Evolutionary conservation across 2,329 filamentous ascomycete species (phyloP).

Genomic region (Fusarium veterinarium): DNA sequence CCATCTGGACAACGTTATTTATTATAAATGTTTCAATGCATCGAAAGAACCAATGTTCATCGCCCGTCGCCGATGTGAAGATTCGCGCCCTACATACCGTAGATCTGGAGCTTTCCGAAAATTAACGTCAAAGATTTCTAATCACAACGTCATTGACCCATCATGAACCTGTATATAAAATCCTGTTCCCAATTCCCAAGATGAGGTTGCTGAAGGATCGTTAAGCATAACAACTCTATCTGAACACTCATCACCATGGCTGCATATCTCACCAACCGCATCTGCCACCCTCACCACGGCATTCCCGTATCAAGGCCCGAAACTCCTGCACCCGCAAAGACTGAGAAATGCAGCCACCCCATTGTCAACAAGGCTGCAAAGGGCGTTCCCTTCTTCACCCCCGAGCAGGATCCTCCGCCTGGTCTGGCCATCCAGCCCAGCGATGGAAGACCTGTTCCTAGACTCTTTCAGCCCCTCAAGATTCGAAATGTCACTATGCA

Average conservation of each 20-base stretch:
- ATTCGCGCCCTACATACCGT: not conserved
- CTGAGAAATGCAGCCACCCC: conserved; percentile 36
- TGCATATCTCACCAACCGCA: conserved; percentile 44
- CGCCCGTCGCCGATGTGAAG: not conserved
- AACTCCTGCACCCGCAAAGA: conserved; percentile 38
- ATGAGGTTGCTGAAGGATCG: not conserved
- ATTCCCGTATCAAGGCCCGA: conserved; percentile 41
- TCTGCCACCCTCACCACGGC: conserved; percentile 44
- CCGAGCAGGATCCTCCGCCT: conserved; percentile 57
- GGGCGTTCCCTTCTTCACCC: conserved; percentile 60
- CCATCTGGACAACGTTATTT: conserved; percentile 17
- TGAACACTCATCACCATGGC: conserved; percentile 36
- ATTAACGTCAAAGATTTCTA: conserved; percentile 13
- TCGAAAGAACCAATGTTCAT: not conserved
- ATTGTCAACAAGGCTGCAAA: conserved; percentile 45
- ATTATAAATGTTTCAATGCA: conserved; percentile 22
- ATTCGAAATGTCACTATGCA: conserved; percentile 58
- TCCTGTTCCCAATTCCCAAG: not conserved
- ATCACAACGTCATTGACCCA: conserved; percentile 29
- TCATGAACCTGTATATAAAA: conserved; percentile 12
- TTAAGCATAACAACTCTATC: not conserved
- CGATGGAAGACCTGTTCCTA: conserved; percentile 62
- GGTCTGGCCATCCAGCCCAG: conserved; percentile 57
- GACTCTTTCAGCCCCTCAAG: conserved; percentile 60
- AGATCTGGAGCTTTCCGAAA: not conserved